These are phyloP conservation scores for Durusdinium trenchii DNA, from an alignment of 73 alveolate genomes.

Conservation along the genomic window DNA sequence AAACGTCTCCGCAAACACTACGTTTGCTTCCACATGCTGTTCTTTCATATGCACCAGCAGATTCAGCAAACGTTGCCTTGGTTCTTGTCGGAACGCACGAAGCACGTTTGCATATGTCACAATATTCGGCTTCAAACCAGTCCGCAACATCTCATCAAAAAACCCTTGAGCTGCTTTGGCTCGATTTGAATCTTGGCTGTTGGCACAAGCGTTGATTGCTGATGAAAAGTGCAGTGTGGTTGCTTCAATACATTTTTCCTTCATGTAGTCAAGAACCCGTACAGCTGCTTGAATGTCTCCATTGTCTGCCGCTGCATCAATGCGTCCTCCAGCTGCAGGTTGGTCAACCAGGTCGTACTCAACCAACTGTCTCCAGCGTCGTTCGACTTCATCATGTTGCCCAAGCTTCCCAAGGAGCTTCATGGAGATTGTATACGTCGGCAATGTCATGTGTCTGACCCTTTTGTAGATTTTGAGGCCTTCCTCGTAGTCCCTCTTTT, in stretches of 20 bases:
- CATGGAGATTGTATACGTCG: background rate
- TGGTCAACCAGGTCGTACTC: background rate
- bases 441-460: no score
- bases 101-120: background rate
- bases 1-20: background rate
- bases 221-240: background rate
- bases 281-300: background rate
- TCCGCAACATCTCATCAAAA: background rate
- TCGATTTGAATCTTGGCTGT: background rate
- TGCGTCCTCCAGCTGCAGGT: background rate
- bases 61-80: background rate
- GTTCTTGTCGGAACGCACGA: background rate
- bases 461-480: no score
- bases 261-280: background rate
- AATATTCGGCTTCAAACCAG: background rate
- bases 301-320: constrained; percentile 9
- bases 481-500: no score
- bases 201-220: constrained; percentile 40
- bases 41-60: background rate
- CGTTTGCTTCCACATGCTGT: background rate
- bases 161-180: background rate
- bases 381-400: background rate
- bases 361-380: background rate
- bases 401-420: constrained; percentile 4
- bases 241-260: background rate